phyloP scores from a whole-genome alignment of 129 eudicot species.

The Cynara cardunculus region DNA sequence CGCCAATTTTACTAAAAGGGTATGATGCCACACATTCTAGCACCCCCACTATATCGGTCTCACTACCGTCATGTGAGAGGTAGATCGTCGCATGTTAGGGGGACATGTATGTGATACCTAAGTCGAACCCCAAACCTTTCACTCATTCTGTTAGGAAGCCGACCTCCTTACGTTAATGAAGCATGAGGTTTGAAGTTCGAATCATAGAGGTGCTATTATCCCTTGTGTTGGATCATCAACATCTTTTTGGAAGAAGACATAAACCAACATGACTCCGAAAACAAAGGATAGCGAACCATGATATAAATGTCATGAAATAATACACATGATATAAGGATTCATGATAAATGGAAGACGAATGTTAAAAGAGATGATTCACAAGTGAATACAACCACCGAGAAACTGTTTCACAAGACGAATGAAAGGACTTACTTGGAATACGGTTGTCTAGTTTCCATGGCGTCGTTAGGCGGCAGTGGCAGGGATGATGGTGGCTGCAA shows the following conservation, averaged over 20 bases:
- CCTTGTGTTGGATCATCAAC: not conserved
- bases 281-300: not conserved
- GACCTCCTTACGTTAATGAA: not conserved
- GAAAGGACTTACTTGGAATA: slow-evolving; percentile 33
- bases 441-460: slow-evolving; percentile 27
- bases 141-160: not conserved
- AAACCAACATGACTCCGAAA: not conserved
- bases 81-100: not conserved
- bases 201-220: not conserved
- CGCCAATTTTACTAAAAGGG: not conserved
- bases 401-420: not conserved
- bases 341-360: too few species aligned
- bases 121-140: not conserved
- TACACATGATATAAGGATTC: not conserved
- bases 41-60: not conserved
- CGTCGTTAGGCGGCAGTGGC: not conserved
- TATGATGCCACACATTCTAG: not conserved
- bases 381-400: not conserved
- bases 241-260: not conserved
- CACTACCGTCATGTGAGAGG: too few species aligned
- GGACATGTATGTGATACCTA: too few species aligned
- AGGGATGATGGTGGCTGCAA: too few species aligned
- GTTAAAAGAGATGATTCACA: not conserved
- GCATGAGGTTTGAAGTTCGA: not conserved
- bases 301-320: not conserved